phyloP scores from a whole-genome alignment of 2,329 filamentous ascomycete genomes.

The Drechslera avenae region DNA sequence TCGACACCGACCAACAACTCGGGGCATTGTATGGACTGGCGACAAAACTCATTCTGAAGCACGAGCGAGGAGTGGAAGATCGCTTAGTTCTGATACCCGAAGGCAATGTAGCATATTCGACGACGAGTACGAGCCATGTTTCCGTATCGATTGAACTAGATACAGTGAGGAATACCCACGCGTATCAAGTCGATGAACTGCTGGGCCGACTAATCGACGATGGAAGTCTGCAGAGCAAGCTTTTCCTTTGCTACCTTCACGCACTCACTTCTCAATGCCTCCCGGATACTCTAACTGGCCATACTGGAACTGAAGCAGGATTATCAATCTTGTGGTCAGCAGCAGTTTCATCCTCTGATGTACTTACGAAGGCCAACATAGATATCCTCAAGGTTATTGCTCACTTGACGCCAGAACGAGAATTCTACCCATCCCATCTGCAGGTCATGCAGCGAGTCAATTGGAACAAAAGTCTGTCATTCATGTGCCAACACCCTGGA shows the following conservation, averaged over 20 bases:
- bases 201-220: conserved; percentile 60
- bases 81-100: conserved; percentile 48
- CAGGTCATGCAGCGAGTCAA: conserved; percentile 52
- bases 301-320: conserved; percentile 62
- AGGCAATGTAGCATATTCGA: not conserved
- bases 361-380: conserved; percentile 35
- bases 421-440: conserved; percentile 53
- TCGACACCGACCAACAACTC: conserved; percentile 32
- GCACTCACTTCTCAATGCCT: conserved; percentile 60
- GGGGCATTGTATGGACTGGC: conserved; percentile 33
- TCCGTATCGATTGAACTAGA: conserved; percentile 25
- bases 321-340: conserved; percentile 57
- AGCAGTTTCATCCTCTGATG: conserved; percentile 55
- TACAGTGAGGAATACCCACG: conserved; percentile 40
- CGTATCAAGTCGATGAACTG: conserved; percentile 56
- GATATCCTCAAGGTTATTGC: conserved; percentile 35
- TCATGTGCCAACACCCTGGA: conserved; percentile 37
- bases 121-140: conserved; percentile 6
- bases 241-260: conserved; percentile 60
- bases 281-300: conserved; percentile 54
- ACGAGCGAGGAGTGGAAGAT: conserved; percentile 8
- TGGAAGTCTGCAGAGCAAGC: conserved; percentile 57
- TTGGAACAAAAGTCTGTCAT: conserved; percentile 51
- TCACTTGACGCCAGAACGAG: conserved; percentile 40
- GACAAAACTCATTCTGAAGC: conserved; percentile 30